These are phyloP conservation scores for Apium graveolens DNA, from an alignment of 129 eudicot genomes.

Conservation along the genomic window DNA sequence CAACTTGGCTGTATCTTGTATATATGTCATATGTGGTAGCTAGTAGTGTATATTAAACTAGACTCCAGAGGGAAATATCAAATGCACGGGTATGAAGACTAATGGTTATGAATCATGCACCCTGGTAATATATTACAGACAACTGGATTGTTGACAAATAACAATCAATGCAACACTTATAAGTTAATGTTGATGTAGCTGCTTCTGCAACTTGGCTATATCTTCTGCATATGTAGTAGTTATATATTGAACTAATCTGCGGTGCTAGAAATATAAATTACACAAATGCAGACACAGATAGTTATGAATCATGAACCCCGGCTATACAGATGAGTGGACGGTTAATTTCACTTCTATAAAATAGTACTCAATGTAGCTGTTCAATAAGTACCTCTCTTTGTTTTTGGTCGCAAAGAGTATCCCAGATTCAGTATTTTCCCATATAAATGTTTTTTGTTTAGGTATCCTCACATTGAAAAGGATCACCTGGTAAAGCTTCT, in stretches of 20 bases:
- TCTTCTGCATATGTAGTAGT: background rate
- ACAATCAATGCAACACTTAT: background rate
- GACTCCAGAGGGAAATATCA: background rate
- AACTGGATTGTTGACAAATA: background rate
- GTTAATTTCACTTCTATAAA: background rate
- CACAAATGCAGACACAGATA: background rate
- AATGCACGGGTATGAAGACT: background rate
- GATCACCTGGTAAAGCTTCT: conserved; percentile 94
- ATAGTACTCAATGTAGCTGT: background rate
- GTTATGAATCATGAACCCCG: background rate
- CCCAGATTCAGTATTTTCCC: conserved; percentile 6
- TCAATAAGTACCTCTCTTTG: conserved; percentile 4
- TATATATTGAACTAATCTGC: no score
- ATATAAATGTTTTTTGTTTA: conserved; percentile 15
- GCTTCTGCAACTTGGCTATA: background rate
- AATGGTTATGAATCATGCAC: background rate
- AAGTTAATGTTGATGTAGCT: background rate
- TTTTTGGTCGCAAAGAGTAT: background rate
- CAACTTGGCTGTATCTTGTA: background rate
- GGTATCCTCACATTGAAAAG: conserved; percentile 80
- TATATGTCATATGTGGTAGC: background rate
- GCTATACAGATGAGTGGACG: background rate
- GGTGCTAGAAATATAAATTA: no score
- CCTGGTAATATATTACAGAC: background rate
- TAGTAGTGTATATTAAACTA: background rate